Conservation (phyloP, 805 yeast species). For the Candida corydali region DNA sequence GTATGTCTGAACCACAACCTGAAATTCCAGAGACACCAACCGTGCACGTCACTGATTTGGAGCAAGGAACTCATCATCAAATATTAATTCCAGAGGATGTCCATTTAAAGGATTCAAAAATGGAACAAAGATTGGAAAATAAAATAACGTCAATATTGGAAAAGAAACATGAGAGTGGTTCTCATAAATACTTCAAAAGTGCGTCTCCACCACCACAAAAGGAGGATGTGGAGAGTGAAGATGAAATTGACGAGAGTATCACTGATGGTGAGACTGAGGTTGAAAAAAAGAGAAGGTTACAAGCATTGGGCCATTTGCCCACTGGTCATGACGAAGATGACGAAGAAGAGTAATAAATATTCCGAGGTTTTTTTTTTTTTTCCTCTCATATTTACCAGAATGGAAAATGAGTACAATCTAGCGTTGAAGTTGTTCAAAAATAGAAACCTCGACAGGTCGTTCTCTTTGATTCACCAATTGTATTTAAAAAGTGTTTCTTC, state of each 20-base stretch:
- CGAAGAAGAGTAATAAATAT: slow-evolving; percentile 33
- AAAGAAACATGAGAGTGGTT: slow-evolving; percentile 1
- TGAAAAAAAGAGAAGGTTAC: slow-evolving; percentile 59
- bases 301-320: slow-evolving; percentile 46
- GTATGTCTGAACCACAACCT: slow-evolving; percentile 31
- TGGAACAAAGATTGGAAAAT: slow-evolving; percentile 5
- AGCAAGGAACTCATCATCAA: slow-evolving; percentile 2
- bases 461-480: slow-evolving; percentile 19
- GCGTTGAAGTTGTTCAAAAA: slow-evolving; percentile 38
- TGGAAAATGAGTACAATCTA: slow-evolving; percentile 23
- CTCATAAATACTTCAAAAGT: background rate
- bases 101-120: background rate
- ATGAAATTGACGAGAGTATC: slow-evolving; percentile 15
- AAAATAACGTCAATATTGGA: slow-evolving; percentile 5
- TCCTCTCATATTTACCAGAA: background rate
- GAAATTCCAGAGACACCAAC: slow-evolving; percentile 4
- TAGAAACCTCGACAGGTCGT: slow-evolving; percentile 32
- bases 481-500: slow-evolving; percentile 19
- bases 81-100: slow-evolving; percentile 6
- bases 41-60: slow-evolving; percentile 9
- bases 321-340: slow-evolving; percentile 42
- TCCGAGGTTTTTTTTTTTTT: background rate
- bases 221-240: slow-evolving; percentile 17
- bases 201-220: slow-evolving; percentile 9
- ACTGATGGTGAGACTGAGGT: slow-evolving; percentile 53